phyloP scores from a whole-genome alignment of 2,329 filamentous ascomycete genomes.

The Fusarium nematophilum region DNA sequence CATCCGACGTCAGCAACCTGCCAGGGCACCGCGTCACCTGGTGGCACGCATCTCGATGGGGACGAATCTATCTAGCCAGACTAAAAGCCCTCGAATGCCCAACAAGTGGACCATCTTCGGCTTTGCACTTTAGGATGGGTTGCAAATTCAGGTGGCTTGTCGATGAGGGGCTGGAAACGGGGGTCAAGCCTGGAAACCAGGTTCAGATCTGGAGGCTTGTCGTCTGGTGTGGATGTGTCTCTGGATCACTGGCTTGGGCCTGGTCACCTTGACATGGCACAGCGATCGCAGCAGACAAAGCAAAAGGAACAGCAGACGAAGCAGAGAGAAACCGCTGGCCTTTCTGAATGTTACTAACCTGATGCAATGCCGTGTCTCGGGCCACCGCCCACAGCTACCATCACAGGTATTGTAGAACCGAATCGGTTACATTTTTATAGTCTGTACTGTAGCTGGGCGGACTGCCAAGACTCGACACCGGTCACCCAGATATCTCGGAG shows the following conservation, averaged over 20 bases:
- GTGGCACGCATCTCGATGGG: slow-evolving; percentile 11
- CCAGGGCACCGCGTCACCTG: slow-evolving; percentile 23
- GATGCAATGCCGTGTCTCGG: slow-evolving; percentile 37
- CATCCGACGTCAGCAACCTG: slow-evolving; percentile 31
- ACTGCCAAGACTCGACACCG: slow-evolving; percentile 27
- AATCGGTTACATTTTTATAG: neutral
- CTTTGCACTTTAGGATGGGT: slow-evolving; percentile 25
- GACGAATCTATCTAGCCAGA: neutral
- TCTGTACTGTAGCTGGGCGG: slow-evolving; percentile 13
- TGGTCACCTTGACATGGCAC: slow-evolving; percentile 3
- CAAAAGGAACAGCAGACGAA: slow-evolving; percentile 30
- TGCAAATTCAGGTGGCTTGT: slow-evolving; percentile 43
- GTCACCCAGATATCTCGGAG: slow-evolving; percentile 19
- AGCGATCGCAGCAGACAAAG: slow-evolving; percentile 9
- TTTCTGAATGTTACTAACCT: slow-evolving; percentile 30
- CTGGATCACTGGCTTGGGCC: neutral
- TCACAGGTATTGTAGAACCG: neutral
- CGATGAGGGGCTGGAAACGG: slow-evolving; percentile 42
- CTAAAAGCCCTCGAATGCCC: neutral
- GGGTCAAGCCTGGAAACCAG: slow-evolving; percentile 12
- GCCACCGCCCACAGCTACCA: slow-evolving; percentile 26
- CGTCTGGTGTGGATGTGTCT: slow-evolving; percentile 22
- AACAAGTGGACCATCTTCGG: slow-evolving; percentile 5
- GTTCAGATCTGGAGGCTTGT: slow-evolving; percentile 25
- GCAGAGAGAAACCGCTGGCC: slow-evolving; percentile 13